Base-by-base conservation (phyloP, 208 protist species). In the Trypanosoma grayi region DNA sequence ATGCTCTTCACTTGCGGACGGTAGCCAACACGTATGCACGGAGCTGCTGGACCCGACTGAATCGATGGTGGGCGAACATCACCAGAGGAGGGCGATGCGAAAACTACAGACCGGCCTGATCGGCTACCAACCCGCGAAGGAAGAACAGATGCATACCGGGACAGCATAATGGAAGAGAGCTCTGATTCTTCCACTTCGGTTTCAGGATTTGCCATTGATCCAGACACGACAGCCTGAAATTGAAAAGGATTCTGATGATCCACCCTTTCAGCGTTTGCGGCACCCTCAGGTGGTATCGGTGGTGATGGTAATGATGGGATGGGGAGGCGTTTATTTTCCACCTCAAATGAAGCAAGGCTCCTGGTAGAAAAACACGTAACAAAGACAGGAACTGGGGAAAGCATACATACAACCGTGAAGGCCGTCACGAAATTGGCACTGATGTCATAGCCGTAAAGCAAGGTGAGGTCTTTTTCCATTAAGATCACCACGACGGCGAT, bases 1-100 rank as follows among this genome's bases (percentile, higher is more conserved):
- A 90, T 61, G 18, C 73, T 85, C 64, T 79, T 83, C n/a, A 79
- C 60, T 66, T 79, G 74, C 27, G 81, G 77, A 20, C 71, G 60
- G 13, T 63, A 50, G 20, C 24, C 66, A 31, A n/a, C 24, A 22
- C 24, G 30, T 5, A 66, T 56, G 50, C 53, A 31, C 27, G 56
- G 1, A 9, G 34, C 11, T 3, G 25, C 27, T n/a, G 39, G 36
- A 11, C 34, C 14, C 40, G 37, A 25, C 31, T 16, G 6, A 24
- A 51, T 31, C 16, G 44, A 47, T 16, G 55, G 1, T 2, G 0
- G 7, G 24, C 27, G 13, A 22, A 2, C n/a, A 2, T 36, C 39
- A 9, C 25, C 43, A 24, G 14, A 8, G 16, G 39, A 39, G 1
- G 43, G 18, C 30, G 55, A 18, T 9, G n/a, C 14, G 40, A 39